Evolutionary conservation across 2,329 filamentous ascomycete species (phyloP), one percentile per base, ranked within the genome.

Genomic region (Verticillium albo-atrum): DNA sequence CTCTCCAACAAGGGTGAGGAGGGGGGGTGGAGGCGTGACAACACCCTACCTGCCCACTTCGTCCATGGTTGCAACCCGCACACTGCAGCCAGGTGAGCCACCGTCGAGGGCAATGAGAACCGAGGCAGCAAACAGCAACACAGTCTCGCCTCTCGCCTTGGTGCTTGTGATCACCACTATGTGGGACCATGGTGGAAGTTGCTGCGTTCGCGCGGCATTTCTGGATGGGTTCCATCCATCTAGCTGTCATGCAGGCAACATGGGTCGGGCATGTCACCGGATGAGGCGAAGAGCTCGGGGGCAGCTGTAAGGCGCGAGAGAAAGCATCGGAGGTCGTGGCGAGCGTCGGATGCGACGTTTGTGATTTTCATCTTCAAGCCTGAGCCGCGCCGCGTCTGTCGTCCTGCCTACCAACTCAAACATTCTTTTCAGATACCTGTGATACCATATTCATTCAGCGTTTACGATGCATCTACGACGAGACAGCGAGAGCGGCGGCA

Each of bases 401-500:
- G 42, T 50, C 2, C 4, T 23, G 42, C 14, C 10, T 23, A 23
- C n/a, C 42, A 23, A 20, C 20, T 37, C n/a, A 50, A 50, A 7
- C 42, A 32, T 50, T 50, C 42, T 50, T 50, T 50, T 23, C n/a
- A 50, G 25, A 23, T 7, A 32, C 27, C 28, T 54, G 27, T 54
- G 52, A 54, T 54, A 54, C 52, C 28, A 54, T 34, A 32, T n/a
- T 17, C 27, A 4, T 34, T 32, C 26, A 54, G 17, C 52, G n/a
- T 47, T 27, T 20, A 52, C 51, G n/a, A 64, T 64, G 63, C 61
- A 64, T 56, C 55, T 63, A 53, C 42, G 42, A 25, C 61, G 61
- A 51, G 62, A 64, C 56, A 34, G 52, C 54, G 62, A 64, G 37
- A 59, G 62, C 54, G 62, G 62, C 59, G 62, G 60, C 34, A 55